Base-by-base conservation (phyloP, 768 basidiomycete species). In the Vararia minispora region DNA sequence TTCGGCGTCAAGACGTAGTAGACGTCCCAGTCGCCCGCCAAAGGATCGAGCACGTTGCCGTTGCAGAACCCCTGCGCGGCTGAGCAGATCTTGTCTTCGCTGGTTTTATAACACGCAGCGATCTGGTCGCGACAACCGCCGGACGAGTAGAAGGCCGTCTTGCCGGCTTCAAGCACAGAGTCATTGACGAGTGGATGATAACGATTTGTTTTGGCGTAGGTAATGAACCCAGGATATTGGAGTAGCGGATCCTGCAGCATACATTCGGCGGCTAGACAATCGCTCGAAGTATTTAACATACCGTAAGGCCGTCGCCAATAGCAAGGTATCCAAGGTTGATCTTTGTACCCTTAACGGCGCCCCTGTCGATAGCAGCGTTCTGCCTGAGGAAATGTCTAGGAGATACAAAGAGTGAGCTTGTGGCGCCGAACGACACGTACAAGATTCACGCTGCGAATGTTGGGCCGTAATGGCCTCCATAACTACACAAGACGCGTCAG, bases 301-400 rank as follows among this genome's bases (percentile, higher is more conserved):
- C 71, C 10, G 71, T 73, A 7, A 72, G 51, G 12, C 70, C 69
- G 44, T 73, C 60, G 18, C 70, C 71, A 14, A 74, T 54, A 6
- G 65, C 71, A 12, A 72, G 60, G 10, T 64, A 59, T 48, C 68
- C 60, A 7, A 74, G 62, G 40, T 72, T 72, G n/a, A 74, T 56
- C 5, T 47, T 57, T 5, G 65, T 45, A 1, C 70, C 72, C 2
- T 50, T 48, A 3, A 65, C 44, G 0, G 50, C 57, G 5, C 65
- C 65, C 3, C 55, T 52, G 17, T 58, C 59, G 35, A 74, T 72
- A 13, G 68, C 69, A 24, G 64, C 53, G 40, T 74, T 73, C 48
- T 72, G 71, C 3, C 60, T 51, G 8, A 72, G 56, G 60, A 73
- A 70, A 41, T 70, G 52, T 9, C 47, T 47, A 21, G 6, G 17